Evolutionary conservation across 163 green algal genomes (phyloP), one percentile per base, ranked within the genome.

Genomic region (Scenedesmus sp.): DNA sequence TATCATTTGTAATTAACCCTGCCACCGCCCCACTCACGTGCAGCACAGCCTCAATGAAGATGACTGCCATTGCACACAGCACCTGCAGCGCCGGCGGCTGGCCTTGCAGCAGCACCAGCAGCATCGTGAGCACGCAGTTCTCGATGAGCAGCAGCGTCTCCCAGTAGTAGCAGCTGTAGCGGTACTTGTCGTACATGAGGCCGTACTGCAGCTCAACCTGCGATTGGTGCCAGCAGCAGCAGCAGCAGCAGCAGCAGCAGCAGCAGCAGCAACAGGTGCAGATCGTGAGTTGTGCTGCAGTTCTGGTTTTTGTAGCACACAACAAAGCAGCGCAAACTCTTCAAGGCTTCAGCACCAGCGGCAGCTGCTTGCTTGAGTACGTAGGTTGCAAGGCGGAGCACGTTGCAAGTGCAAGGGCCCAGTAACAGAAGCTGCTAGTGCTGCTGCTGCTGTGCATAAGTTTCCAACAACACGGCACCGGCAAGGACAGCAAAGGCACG

Each of bases 151-250:
- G 15, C 4, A 92, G 54, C 46, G 54, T 81, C 89, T 92, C 89
- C 89, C 89, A 92, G 89, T 86, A 90, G 89, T 92, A 92, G 66
- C 60, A 82, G 54, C 55, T 76, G 66, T 60, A 60, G 82, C 57
- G 62, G 56, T 92, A 92, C 67, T 83, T 87, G 82, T 92, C 89
- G 16, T 92, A 92, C 82, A 92, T 66, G 3, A 90, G 60, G 57
- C 89, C 89, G 62, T 87, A 92, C 55, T 84, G 73, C 62, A 92
- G 66, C 66, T 92, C 89, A 52, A 92, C 74, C 89, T 92, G 89
- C 10, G 34, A 26, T 0, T 54, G 81, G 55, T 8, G 55, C 0
- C 67, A 73, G 55, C 46, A 74, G 57, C 73, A 52, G 56, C 70
- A 76, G 57, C 66, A 59, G 18, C 18, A 67, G 56, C 52, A 67